phyloP scores from a whole-genome alignment of 257 asterid species.

The Solanum habrochaites region DNA sequence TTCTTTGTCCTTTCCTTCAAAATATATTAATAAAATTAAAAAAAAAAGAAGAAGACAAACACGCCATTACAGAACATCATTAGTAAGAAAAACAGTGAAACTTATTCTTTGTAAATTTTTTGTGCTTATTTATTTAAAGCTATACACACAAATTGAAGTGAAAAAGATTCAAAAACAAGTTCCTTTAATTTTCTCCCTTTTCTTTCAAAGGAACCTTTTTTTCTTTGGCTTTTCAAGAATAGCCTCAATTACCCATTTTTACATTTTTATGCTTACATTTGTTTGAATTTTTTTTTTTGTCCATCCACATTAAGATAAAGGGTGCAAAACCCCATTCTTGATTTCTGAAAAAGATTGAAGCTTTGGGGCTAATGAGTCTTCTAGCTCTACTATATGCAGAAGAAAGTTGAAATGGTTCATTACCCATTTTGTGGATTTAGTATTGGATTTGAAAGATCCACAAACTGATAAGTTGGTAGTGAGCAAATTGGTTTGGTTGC shows the following conservation, averaged over 20 bases:
- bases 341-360: not conserved
- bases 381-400: not conserved
- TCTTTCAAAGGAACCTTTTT: not conserved
- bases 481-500: not conserved
- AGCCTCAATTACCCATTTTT: not conserved
- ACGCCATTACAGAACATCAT: constrained; percentile 1
- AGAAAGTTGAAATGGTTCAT: not conserved
- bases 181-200: not conserved
- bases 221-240: not conserved
- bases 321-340: not conserved
- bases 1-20: not conserved
- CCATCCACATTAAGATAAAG: not conserved
- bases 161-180: not conserved
- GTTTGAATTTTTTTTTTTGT: not conserved
- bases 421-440: not conserved
- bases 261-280: not conserved
- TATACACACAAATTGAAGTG: not conserved
- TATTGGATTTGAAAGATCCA: not conserved
- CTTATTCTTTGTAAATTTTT: not conserved
- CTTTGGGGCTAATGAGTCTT: not conserved
- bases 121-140: not conserved
- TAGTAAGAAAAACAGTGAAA: not conserved
- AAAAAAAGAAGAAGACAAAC: not conserved
- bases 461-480: not conserved
- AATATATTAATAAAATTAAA: not conserved